phyloP scores from a whole-genome alignment of 768 basidiomycete species.

The Mycena venus region DNA sequence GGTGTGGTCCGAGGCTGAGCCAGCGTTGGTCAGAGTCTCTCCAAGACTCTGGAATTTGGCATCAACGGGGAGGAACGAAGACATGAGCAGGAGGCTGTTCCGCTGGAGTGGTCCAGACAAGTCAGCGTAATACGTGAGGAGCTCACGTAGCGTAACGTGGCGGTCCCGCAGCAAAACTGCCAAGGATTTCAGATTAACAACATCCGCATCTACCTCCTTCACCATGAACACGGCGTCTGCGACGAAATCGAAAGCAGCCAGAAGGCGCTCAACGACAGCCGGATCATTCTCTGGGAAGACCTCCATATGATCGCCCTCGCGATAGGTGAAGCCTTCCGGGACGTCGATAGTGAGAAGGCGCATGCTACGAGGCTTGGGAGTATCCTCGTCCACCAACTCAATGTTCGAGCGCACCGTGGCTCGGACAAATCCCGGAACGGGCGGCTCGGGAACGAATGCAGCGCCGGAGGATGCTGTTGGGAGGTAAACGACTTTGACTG shows the following conservation, averaged over 20 bases:
- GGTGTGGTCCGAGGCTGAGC: neutral
- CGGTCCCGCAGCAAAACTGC: constrained; percentile 15
- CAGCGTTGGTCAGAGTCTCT: constrained; percentile 1
- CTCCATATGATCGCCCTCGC: constrained; percentile 32
- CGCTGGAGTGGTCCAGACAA: constrained; percentile 26
- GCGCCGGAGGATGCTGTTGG: too few species aligned
- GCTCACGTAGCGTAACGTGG: constrained; percentile 25
- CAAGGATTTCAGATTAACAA: constrained; percentile 21
- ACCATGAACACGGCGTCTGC: constrained; percentile 28
- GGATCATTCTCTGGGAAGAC: constrained; percentile 28
- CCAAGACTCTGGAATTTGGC: constrained; percentile 9
- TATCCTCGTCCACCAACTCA: constrained; percentile 24
- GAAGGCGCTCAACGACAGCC: constrained; percentile 21
- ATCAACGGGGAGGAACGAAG: constrained; percentile 21
- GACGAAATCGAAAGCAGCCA: constrained; percentile 24
- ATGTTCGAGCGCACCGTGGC: constrained; percentile 13
- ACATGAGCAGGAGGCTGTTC: constrained; percentile 6
- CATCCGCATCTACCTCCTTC: neutral
- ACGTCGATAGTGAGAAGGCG: constrained; percentile 20
- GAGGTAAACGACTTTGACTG: constrained; percentile 26
- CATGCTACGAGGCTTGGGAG: constrained; percentile 25
- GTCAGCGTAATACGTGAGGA: constrained; percentile 24
- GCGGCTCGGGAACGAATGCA: neutral
- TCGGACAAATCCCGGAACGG: constrained; percentile 18
- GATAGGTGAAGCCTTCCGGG: constrained; percentile 22